Percentiles rank a stretch among this genome's conserved stretches.
These are phyloP conservation scores for Phytopythium mirpurense DNA, from an alignment of 352 stramenopile species.

Conservation along the genomic window DNA sequence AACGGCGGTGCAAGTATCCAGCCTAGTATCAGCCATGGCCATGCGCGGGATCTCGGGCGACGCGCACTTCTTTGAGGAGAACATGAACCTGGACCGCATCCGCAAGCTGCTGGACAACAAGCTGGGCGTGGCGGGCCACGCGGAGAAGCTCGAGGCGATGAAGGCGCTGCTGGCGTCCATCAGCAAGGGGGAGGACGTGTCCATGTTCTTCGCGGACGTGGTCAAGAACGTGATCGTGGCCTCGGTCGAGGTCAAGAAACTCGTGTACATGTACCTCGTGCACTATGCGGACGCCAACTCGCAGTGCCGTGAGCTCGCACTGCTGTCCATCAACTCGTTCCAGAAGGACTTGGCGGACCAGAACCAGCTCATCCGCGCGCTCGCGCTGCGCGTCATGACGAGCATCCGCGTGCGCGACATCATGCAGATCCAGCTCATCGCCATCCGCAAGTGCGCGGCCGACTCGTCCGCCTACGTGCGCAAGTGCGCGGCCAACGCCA, in stretches of 20 bases:
- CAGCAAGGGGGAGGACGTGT: slow-evolving; percentile 96
- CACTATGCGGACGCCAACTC: slow-evolving; percentile 96
- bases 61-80: slow-evolving; percentile 97
- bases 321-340: slow-evolving; percentile 98
- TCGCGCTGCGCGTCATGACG: slow-evolving; percentile 96
- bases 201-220: slow-evolving; percentile 97
- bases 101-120: slow-evolving; percentile 88
- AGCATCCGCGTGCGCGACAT: slow-evolving; percentile 98
- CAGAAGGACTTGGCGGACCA: slow-evolving; percentile 95
- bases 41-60: slow-evolving; percentile 88
- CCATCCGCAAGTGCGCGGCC: slow-evolving; percentile 88
- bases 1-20: no score
- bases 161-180: slow-evolving; percentile 98
- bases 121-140: slow-evolving; percentile 73
- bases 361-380: slow-evolving; percentile 92
- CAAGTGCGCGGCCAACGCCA: slow-evolving; percentile 95
- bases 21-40: slow-evolving; percentile 24
- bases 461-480: slow-evolving; percentile 96
- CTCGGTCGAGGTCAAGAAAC: slow-evolving; percentile 98
- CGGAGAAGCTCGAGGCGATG: slow-evolving; percentile 95
- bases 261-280: slow-evolving; percentile 99
- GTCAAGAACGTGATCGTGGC: slow-evolving; percentile 94
- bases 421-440: slow-evolving; percentile 98
- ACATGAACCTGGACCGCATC: slow-evolving; percentile 88
- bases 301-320: slow-evolving; percentile 93